Base-by-base conservation (phyloP, 2,329 filamentous ascomycete species). In the Macroventuria anomochaeta region DNA sequence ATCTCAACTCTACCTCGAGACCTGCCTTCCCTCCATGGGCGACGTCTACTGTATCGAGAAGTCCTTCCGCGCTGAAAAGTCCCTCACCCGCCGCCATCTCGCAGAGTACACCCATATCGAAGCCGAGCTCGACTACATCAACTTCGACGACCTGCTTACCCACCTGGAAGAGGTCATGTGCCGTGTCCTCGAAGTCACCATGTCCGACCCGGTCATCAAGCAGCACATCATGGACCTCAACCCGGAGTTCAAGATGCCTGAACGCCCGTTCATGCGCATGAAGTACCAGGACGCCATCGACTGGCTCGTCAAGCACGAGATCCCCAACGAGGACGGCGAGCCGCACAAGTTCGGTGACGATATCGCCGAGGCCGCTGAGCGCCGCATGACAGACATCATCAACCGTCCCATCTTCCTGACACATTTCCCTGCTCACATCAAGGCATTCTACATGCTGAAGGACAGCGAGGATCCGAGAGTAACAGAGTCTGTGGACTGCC, bases 401-500 rank as follows among this genome's bases (percentile, higher is more conserved):
- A 95, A 96, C 86, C 81, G 86, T 48, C 95, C 95, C 58, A 96
- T 99, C 76, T 91, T 97, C 81, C 83, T 97, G 34, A 97, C 93
- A 2, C 93, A 97, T 79, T 99, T 99, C 85, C 95, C 95, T 17
- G 88, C 88, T 55, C 91, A 93, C 79, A 96, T 99, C 83, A 99
- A 99, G 83, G 90, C 95, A 1, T 99, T 99, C 77, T 99, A 99
- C 84, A 99, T 99, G 95, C 88, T 93, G 78, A 93, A 89, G 78
- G 95, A 93, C 67, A 81, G 83, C 36, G 77, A 83, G 25, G 95
- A 99, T 72, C 79, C 77, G 25, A 85, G 93, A 21, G 91, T 97
- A 23, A 99, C 95, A 0, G 93, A 99, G 82, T 91, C 87, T 58
- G 93, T 97, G 12, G 95, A 99, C 62, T 84, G 85, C 55, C 73